Evolutionary conservation across 2,329 filamentous ascomycete species (phyloP).

Genomic region (Drechmeria coniospora): DNA sequence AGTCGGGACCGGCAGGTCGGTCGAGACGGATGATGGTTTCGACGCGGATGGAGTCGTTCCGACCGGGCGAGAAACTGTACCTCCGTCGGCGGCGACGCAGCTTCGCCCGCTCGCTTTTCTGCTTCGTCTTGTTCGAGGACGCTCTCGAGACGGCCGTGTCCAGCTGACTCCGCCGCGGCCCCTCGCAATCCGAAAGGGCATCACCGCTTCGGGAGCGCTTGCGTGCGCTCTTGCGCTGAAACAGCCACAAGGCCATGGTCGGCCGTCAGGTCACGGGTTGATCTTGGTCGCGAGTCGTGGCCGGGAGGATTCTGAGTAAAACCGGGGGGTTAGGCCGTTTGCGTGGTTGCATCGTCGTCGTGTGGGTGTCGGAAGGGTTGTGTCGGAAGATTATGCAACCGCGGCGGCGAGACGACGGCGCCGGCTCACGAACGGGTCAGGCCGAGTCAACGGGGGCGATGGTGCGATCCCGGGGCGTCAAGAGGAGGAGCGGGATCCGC

Average conservation of each 20-base stretch:
- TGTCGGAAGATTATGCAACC: background rate
- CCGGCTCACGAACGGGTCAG: no score
- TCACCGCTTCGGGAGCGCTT: constrained; percentile 38
- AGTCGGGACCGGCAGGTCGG: constrained; percentile 1
- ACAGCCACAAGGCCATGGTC: constrained; percentile 70
- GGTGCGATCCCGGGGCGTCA: no score
- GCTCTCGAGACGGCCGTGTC: constrained; percentile 13
- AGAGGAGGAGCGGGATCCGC: no score
- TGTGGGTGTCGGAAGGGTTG: background rate
- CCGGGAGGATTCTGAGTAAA: background rate
- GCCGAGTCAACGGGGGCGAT: no score
- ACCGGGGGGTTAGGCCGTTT: constrained; percentile 1
- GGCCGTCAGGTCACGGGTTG: background rate
- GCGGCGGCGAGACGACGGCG: no score
- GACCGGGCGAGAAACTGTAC: constrained; percentile 49
- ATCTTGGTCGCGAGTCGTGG: constrained; percentile 1
- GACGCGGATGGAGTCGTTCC: constrained; percentile 36
- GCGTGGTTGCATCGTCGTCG: constrained; percentile 3
- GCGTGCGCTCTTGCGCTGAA: constrained; percentile 58
- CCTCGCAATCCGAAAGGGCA: constrained; percentile 37
- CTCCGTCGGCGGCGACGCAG: constrained; percentile 31
- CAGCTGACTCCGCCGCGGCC: constrained; percentile 18
- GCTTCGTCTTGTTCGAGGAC: constrained; percentile 23
- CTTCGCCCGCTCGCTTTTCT: constrained; percentile 30
- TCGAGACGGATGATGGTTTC: constrained; percentile 11